These are phyloP conservation scores for Amaranthus hypochondriacus DNA, from an alignment of 148 eudicot species.

Conservation along the genomic window DNA sequence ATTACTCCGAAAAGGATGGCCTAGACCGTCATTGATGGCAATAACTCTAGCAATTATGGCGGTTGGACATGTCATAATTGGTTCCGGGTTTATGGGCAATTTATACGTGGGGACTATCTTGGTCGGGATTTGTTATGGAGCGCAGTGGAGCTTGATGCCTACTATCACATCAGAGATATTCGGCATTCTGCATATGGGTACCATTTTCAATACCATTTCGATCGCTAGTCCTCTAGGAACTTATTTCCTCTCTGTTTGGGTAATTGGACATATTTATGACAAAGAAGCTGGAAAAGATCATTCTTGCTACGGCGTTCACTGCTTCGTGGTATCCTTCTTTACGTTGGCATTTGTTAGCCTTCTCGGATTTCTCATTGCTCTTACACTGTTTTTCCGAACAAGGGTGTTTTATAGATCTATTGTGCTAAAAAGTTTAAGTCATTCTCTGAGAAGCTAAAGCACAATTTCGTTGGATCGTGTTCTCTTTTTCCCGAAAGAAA, in stretches of 20 bases:
- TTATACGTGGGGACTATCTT: slow-evolving; percentile 76
- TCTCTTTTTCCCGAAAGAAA: neutral
- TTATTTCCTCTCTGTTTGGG: slow-evolving; percentile 63
- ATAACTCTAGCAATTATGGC: slow-evolving; percentile 65
- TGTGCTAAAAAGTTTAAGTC: slow-evolving; percentile 34
- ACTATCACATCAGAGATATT: slow-evolving; percentile 75
- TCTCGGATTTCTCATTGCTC: slow-evolving; percentile 48
- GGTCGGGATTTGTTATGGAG: slow-evolving; percentile 82
- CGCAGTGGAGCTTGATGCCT: slow-evolving; percentile 92
- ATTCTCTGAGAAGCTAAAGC: slow-evolving; percentile 16
- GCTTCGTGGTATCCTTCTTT: slow-evolving; percentile 70
- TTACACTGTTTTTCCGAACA: slow-evolving; percentile 59
- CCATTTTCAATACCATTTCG: slow-evolving; percentile 81
- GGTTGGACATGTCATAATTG: slow-evolving; percentile 60
- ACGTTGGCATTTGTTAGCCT: slow-evolving; percentile 59
- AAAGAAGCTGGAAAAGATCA: slow-evolving; percentile 43
- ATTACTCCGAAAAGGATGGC: slow-evolving; percentile 54
- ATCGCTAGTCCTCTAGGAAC: slow-evolving; percentile 83
- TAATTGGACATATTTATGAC: slow-evolving; percentile 76
- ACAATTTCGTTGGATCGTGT: neutral
- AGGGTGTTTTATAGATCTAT: slow-evolving; percentile 51
- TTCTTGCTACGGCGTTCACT: slow-evolving; percentile 63
- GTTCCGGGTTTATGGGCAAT: slow-evolving; percentile 71
- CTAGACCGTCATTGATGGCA: slow-evolving; percentile 64
- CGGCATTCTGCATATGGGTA: slow-evolving; percentile 79